Evolutionary conservation across 306 rosid genomes (phyloP).

Genomic region (Dryas drummondii): DNA sequence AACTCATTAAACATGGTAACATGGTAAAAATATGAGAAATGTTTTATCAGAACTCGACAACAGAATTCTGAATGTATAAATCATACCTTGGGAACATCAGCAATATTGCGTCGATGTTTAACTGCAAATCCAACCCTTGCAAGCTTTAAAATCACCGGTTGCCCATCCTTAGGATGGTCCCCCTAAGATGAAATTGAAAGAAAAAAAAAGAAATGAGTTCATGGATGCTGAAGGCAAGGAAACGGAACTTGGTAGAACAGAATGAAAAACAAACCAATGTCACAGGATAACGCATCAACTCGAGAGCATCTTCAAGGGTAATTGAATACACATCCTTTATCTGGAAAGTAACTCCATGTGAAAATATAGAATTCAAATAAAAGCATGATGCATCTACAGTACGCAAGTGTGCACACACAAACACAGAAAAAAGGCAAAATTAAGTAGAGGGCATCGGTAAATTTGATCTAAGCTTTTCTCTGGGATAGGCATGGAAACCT

Average conservation of each 20-base stretch:
- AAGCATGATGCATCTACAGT: constrained; percentile 10
- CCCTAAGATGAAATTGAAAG: constrained; percentile 58
- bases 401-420: constrained; percentile 14
- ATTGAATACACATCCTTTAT: constrained; percentile 62
- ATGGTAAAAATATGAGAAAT: neutral
- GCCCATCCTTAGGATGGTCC: constrained; percentile 79
- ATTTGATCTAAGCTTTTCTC: neutral
- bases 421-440: neutral
- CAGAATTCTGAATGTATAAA: constrained; percentile 1
- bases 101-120: constrained; percentile 56
- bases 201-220: constrained; percentile 1
- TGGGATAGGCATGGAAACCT: neutral
- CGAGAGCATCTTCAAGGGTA: constrained; percentile 68
- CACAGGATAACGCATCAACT: constrained; percentile 68
- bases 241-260: constrained; percentile 2
- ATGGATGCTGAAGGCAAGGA: neutral
- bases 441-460: constrained; percentile 21
- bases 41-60: neutral
- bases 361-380: constrained; percentile 12
- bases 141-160: constrained; percentile 61
- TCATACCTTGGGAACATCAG: constrained; percentile 67
- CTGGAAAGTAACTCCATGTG: constrained; percentile 41
- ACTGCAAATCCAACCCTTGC: constrained; percentile 57
- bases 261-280: constrained; percentile 65
- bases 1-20: constrained; percentile 9